A percentile compares a stretch with the other conserved stretches of the same genome.
Evolutionary conservation across 305 asterid species (phyloP).

Genomic region (Petunia hybrid): DNA sequence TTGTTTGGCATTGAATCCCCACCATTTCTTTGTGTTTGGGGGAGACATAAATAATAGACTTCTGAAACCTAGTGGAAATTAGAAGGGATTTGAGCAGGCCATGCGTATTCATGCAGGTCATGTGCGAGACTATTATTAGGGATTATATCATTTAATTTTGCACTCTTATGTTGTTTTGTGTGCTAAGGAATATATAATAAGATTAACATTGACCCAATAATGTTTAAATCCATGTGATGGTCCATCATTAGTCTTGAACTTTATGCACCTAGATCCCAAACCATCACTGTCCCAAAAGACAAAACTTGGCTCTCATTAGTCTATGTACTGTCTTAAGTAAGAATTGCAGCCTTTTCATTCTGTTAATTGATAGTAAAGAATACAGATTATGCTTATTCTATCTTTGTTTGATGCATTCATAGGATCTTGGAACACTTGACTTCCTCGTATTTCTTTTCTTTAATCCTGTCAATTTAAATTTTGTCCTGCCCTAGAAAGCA

Average conservation of each 20-base stretch:
- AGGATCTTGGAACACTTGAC: slow-evolving; percentile 13
- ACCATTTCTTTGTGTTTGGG: background rate
- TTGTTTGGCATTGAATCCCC: background rate
- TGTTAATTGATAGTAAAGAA: background rate
- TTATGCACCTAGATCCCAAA: slow-evolving; percentile 34
- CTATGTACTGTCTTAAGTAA: background rate
- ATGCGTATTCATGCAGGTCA: slow-evolving; percentile 12
- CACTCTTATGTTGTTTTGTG: slow-evolving; percentile 25
- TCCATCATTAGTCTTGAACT: slow-evolving; percentile 36
- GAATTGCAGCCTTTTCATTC: background rate
- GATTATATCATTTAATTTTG: background rate
- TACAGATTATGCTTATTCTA: background rate
- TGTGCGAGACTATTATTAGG: background rate
- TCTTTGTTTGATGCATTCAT: slow-evolving; percentile 7
- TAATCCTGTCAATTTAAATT: background rate
- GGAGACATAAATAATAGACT: background rate
- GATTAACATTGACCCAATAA: slow-evolving; percentile 25
- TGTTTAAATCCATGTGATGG: slow-evolving; percentile 38
- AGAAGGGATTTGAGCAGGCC: background rate
- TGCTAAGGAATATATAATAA: background rate
- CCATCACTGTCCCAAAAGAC: slow-evolving; percentile 2
- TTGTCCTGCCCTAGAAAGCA: background rate
- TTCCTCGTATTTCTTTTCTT: background rate
- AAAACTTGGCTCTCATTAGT: background rate
- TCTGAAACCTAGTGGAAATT: background rate